These are phyloP conservation scores for Epicoccum nigrum DNA, from an alignment of 2,329 filamentous ascomycete species.

Conservation along the genomic window DNA sequence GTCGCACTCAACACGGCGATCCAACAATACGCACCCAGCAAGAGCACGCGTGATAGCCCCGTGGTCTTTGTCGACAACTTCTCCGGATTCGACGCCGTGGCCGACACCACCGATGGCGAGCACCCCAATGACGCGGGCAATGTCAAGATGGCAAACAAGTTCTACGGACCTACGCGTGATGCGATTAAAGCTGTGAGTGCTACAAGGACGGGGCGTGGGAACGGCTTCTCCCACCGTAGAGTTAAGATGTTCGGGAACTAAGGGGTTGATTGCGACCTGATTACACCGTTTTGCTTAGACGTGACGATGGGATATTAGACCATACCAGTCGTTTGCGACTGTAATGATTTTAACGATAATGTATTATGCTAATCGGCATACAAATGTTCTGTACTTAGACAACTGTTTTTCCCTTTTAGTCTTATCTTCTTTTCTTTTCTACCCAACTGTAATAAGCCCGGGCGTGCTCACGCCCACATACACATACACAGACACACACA, in stretches of 20 bases:
- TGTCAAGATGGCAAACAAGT: constrained; percentile 39
- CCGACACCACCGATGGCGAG: constrained; percentile 43
- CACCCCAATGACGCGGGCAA: constrained; percentile 42
- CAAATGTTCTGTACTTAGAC: not conserved
- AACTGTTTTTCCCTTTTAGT: not conserved
- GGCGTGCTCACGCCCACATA: too few species aligned
- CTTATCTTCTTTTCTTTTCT: too few species aligned
- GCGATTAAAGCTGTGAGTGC: constrained; percentile 19
- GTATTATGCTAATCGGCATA: constrained; percentile 6
- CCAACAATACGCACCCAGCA: constrained; percentile 27
- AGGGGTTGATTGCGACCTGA: too few species aligned
- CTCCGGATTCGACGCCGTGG: constrained; percentile 35
- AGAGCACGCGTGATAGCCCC: constrained; percentile 28
- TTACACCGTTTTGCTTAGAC: too few species aligned
- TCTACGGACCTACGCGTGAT: constrained; percentile 27
- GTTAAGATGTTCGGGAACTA: constrained; percentile 9
- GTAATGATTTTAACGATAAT: constrained; percentile 12
- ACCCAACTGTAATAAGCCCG: too few species aligned
- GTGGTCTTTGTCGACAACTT: constrained; percentile 41
- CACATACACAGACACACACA: too few species aligned
- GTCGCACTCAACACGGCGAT: constrained; percentile 26
- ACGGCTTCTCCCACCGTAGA: constrained; percentile 7
- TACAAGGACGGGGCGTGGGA: constrained; percentile 4
- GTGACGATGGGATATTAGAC: too few species aligned
- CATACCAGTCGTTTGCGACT: not conserved